Evolutionary conservation across 441 rosid species (phyloP).

Genomic region (Geranium incanum): DNA sequence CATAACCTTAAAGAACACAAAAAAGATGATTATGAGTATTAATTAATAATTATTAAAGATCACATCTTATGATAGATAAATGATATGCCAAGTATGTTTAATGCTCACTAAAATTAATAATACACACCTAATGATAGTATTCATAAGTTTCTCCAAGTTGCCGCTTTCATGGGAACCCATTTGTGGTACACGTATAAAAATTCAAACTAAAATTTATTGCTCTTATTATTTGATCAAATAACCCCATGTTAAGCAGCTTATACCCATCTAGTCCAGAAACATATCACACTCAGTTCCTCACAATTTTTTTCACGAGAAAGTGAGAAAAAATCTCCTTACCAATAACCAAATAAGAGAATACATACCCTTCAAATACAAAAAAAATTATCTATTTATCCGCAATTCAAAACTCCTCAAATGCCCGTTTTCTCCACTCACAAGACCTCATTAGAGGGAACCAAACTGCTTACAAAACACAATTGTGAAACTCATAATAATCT

Average conservation of each 20-base stretch:
- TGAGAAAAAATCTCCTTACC: not conserved
- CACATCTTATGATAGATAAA: not conserved
- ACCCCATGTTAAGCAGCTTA: not conserved
- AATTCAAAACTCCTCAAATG: not conserved
- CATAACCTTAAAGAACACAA: constrained; percentile 40
- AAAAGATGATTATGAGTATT: not conserved
- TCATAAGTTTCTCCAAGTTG: not conserved
- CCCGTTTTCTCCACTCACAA: not conserved
- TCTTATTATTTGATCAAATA: too few species aligned
- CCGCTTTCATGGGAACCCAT: not conserved
- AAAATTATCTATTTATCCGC: not conserved
- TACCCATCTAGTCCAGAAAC: not conserved
- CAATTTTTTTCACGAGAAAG: too few species aligned
- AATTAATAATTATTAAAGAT: not conserved
- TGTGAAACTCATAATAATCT: too few species aligned
- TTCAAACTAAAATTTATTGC: not conserved
- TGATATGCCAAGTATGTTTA: not conserved
- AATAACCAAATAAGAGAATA: not conserved
- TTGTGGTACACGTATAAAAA: not conserved
- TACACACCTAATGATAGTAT: not conserved
- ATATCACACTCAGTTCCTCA: not conserved
- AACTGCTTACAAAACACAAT: too few species aligned
- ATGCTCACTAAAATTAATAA: not conserved
- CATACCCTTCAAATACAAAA: not conserved
- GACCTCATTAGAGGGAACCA: not conserved